Conservation (phyloP, 495 filamentous ascomycete genomes). For the Geopyxis carbonaria region DNA sequence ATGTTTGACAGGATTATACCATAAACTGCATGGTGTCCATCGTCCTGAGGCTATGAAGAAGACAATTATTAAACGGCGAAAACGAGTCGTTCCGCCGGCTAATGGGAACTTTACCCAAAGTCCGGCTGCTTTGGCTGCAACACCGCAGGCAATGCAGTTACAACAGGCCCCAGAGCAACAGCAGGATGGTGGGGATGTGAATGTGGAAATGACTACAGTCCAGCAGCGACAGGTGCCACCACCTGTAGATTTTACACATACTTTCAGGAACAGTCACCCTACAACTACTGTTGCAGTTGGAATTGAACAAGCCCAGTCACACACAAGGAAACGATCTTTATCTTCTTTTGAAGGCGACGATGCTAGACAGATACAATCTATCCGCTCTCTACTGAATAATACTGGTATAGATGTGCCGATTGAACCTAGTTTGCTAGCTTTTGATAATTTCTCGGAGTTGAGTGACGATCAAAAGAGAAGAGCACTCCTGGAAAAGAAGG, state of each 20-base stretch:
- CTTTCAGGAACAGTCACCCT: too few relatives aligned
- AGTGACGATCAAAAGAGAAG: constrained; percentile 24
- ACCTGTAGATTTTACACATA: constrained; percentile 20
- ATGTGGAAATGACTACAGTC: constrained; percentile 18
- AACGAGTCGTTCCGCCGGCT: constrained; percentile 76
- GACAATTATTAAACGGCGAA: constrained; percentile 84
- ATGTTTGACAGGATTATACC: constrained; percentile 62
- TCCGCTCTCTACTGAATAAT: constrained; percentile 59
- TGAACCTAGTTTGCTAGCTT: constrained; percentile 31
- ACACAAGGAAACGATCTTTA: constrained; percentile 48
- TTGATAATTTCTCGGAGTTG: constrained; percentile 20
- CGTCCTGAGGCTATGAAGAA: constrained; percentile 95
- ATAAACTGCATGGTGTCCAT: constrained; percentile 88
- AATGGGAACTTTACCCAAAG: constrained; percentile 32
- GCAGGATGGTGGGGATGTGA: constrained; percentile 15
- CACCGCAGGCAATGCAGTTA: constrained; percentile 19
- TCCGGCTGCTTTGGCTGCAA: constrained; percentile 11
- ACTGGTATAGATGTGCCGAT: constrained; percentile 35
- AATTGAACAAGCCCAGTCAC: constrained; percentile 30
- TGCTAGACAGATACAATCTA: constrained; percentile 52
- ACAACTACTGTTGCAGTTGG: background rate
- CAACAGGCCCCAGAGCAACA: constrained; percentile 14
- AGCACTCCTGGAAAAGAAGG: constrained; percentile 23
- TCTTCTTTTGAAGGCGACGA: constrained; percentile 33
- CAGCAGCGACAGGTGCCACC: constrained; percentile 18